A percentile compares a stretch with the other conserved stretches of the same genome.
phyloP scores from a whole-genome alignment of 2,329 filamentous ascomycete species.

The Coleophoma cylindrospora region DNA sequence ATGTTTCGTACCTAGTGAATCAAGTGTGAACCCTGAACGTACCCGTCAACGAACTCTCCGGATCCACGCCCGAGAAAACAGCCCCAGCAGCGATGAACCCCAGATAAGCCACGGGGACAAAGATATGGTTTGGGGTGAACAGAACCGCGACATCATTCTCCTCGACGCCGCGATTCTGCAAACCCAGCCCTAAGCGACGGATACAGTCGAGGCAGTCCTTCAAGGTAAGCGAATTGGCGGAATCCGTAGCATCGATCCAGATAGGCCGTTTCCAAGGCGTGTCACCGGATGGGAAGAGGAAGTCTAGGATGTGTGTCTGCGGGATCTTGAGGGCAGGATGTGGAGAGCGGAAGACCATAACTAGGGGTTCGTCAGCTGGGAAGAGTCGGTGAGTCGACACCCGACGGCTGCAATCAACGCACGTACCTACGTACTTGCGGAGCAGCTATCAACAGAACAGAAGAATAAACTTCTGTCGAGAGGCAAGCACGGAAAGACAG shows the following conservation, averaged over 20 bases:
- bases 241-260: slow-evolving; percentile 45
- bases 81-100: slow-evolving; percentile 44
- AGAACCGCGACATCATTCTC: slow-evolving; percentile 45
- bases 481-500: no score
- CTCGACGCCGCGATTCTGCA: slow-evolving; percentile 38
- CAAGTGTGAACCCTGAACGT: slow-evolving; percentile 6
- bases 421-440: no score
- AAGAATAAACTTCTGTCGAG: no score
- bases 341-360: not conserved
- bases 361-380: no score
- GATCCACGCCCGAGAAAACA: slow-evolving; percentile 48
- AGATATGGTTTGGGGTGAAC: slow-evolving; percentile 47
- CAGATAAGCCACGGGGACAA: slow-evolving; percentile 46
- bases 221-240: slow-evolving; percentile 28
- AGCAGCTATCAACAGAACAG: no score
- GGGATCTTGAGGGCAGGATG: not conserved
- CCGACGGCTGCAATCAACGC: no score
- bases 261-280: slow-evolving; percentile 30
- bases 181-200: slow-evolving; percentile 40
- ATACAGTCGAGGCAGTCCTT: slow-evolving; percentile 43
- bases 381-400: no score
- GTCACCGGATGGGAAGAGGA: not conserved
- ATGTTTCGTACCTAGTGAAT: no score
- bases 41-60: slow-evolving; percentile 41
- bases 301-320: not conserved